phyloP scores from a whole-genome alignment of 371 early-diverging fungal species.

The Mucor piriformis region DNA sequence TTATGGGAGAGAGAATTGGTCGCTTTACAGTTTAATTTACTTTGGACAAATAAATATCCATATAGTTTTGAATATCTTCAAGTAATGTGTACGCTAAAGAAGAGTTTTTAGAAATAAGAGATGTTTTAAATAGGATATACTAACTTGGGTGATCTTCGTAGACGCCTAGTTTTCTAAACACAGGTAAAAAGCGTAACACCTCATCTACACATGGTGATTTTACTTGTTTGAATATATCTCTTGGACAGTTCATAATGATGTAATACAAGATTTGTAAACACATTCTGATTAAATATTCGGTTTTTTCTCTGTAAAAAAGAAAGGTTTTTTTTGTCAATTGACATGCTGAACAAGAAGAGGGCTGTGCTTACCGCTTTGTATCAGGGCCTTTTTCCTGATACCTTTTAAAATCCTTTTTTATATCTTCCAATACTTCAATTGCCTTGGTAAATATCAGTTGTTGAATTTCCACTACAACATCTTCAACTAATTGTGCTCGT shows the following conservation, averaged over 20 bases:
- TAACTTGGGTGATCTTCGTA: neutral
- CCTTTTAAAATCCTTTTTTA: too few relatives aligned
- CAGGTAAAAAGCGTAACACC: neutral
- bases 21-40: neutral
- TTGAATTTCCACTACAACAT: too few relatives aligned
- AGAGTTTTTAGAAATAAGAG: too few relatives aligned
- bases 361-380: too few relatives aligned
- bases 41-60: too few relatives aligned
- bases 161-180: neutral
- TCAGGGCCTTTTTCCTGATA: too few relatives aligned
- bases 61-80: too few relatives aligned
- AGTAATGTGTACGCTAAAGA: too few relatives aligned
- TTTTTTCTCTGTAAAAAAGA: neutral
- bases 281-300: neutral
- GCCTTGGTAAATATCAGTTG: too few relatives aligned
- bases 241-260: neutral
- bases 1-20: conserved; percentile 48
- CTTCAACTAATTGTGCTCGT: too few relatives aligned
- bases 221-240: neutral
- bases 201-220: neutral
- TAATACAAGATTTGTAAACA: neutral
- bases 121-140: neutral
- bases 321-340: neutral
- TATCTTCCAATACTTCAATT: too few relatives aligned
- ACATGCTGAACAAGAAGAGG: too few relatives aligned